Evolutionary conservation across 176 grass and related monocot species (phyloP).

Genomic region (Musa troglodytarum): DNA sequence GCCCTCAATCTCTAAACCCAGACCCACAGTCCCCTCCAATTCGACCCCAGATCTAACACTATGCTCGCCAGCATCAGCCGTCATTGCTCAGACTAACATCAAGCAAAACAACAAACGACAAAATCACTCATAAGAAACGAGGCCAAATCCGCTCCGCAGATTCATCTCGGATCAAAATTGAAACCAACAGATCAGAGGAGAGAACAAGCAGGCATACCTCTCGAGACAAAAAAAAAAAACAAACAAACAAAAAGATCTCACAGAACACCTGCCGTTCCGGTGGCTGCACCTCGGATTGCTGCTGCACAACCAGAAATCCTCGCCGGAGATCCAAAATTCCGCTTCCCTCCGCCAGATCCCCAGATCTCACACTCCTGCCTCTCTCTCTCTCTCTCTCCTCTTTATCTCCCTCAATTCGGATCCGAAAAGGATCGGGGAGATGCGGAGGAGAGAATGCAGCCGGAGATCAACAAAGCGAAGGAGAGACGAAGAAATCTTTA

Average conservation of each 20-base stretch:
- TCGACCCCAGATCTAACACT: conserved; percentile 30
- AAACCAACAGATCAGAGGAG: not conserved
- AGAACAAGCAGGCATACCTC: not conserved
- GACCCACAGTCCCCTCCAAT: conserved; percentile 21
- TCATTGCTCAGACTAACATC: conserved; percentile 38
- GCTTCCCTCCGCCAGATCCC: not conserved
- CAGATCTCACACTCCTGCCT: not conserved
- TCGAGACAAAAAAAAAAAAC: not conserved
- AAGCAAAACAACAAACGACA: not conserved
- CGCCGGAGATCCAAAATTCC: not conserved
- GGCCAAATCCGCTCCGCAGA: not conserved
- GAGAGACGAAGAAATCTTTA: not conserved
- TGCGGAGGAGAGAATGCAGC: not conserved
- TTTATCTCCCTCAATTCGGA: not conserved
- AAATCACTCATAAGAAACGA: not conserved
- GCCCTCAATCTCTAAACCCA: not conserved
- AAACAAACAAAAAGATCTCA: not conserved
- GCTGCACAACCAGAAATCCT: not conserved
- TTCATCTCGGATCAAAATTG: not conserved
- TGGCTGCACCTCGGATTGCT: not conserved
- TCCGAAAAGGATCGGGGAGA: not conserved
- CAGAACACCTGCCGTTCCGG: not conserved
- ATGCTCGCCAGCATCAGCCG: conserved; percentile 38
- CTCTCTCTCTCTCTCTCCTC: not conserved
- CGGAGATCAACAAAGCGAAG: not conserved